Conservation (phyloP, 305 asterid species). For the Fraxinus ornus region DNA sequence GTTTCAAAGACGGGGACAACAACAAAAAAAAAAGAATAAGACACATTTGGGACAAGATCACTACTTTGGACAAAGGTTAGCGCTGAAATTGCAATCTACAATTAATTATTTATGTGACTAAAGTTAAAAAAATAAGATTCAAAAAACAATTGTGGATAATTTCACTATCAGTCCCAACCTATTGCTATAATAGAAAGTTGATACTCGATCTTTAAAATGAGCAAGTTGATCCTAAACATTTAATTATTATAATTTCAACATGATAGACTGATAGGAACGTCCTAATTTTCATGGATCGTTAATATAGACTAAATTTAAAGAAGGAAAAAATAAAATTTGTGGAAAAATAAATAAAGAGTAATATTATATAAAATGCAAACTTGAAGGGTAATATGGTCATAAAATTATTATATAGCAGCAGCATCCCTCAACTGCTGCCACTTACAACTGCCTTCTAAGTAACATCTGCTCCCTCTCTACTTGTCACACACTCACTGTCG, state of each 20-base stretch:
- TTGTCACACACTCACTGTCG: not conserved
- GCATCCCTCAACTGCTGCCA: slow-evolving; percentile 21
- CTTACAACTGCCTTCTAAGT: slow-evolving; percentile 17
- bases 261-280: not conserved
- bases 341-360: not conserved
- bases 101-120: not conserved
- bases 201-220: not conserved
- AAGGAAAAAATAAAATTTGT: not conserved
- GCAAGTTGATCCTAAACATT: not conserved
- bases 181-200: not conserved
- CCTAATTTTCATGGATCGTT: not conserved
- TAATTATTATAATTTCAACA: not conserved
- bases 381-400: slow-evolving; percentile 35
- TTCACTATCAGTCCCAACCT: not conserved
- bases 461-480: slow-evolving; percentile 10
- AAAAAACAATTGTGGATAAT: not conserved
- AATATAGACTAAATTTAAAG: not conserved
- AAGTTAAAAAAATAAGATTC: not conserved
- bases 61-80: not conserved
- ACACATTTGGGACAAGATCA: not conserved
- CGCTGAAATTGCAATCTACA: not conserved
- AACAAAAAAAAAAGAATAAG: too few species aligned
- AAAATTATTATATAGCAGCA: slow-evolving; percentile 23
- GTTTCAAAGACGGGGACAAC: not conserved
- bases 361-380: not conserved